phyloP scores from a whole-genome alignment of 768 basidiomycete genomes.

The Podaxis mareebaensis region DNA sequence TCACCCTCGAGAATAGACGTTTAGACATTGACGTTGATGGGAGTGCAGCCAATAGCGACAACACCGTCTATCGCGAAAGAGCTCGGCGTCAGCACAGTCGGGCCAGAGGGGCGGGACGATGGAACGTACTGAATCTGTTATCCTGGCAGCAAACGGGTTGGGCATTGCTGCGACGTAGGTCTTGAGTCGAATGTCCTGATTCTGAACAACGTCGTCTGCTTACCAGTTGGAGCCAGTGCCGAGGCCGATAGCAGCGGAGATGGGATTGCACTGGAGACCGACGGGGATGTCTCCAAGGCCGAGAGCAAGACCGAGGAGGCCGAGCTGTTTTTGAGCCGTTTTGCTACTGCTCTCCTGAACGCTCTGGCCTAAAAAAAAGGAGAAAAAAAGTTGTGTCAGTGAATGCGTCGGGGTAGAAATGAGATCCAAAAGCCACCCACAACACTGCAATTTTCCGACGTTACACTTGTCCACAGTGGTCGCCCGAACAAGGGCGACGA shows the following conservation, averaged over 20 bases:
- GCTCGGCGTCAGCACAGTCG: neutral
- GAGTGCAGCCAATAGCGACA: constrained; percentile 29
- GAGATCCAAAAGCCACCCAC: neutral
- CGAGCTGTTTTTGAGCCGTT: neutral
- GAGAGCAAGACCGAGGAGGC: constrained; percentile 17
- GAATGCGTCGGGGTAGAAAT: neutral
- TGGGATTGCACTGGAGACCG: constrained; percentile 25
- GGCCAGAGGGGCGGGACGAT: neutral
- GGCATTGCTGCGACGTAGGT: constrained; percentile 18
- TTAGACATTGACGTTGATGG: constrained; percentile 29
- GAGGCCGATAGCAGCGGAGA: constrained; percentile 22
- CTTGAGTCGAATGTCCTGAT: neutral
- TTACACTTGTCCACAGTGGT: constrained; percentile 4
- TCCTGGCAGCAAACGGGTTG: constrained; percentile 25
- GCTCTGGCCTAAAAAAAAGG: neutral
- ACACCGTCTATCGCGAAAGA: constrained; percentile 23
- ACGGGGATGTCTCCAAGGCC: constrained; percentile 19
- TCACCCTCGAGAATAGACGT: neutral
- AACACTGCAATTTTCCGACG: constrained; percentile 12
- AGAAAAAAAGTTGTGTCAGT: neutral
- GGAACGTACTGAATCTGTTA: constrained; percentile 28
- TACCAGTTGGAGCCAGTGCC: constrained; percentile 21
- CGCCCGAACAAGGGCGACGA: neutral
- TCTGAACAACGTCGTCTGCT: neutral
- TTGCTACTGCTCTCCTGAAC: neutral